Evolutionary conservation across 106 monocot species (phyloP).

Genomic region (Platanthera zijinensis): DNA sequence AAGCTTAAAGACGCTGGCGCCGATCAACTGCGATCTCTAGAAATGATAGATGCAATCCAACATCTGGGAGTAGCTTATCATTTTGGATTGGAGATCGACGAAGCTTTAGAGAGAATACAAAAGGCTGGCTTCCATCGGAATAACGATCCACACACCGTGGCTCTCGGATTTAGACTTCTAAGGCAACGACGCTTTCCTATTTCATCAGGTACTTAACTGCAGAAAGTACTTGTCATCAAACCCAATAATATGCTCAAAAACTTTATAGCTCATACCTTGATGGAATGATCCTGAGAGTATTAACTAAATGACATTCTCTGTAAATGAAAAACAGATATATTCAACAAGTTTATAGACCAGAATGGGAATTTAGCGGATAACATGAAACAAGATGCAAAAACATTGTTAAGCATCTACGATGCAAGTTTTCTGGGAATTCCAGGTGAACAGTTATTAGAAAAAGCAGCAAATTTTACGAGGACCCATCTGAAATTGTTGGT

Average conservation of each 20-base stretch:
- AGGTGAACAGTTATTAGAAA: conserved; percentile 20
- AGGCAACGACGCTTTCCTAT: conserved; percentile 10
- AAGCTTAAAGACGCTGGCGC: background rate
- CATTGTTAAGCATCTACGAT: conserved; percentile 25
- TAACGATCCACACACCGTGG: conserved; percentile 3
- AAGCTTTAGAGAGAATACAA: background rate
- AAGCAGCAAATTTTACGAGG: conserved; percentile 2
- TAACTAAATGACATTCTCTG: background rate
- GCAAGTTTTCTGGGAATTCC: conserved; percentile 18
- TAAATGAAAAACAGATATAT: conserved; percentile 3
- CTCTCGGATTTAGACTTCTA: conserved; percentile 14
- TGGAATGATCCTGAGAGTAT: too few species aligned
- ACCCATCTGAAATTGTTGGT: background rate
- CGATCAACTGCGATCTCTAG: background rate
- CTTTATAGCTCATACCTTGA: too few species aligned
- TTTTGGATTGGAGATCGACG: conserved; percentile 21
- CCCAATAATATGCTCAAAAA: too few species aligned
- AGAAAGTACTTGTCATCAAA: too few species aligned
- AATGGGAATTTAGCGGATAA: background rate
- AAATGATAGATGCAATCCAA: conserved; percentile 26
- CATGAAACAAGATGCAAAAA: background rate
- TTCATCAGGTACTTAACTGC: background rate
- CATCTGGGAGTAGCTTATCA: conserved; percentile 21
- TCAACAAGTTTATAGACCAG: conserved; percentile 3
- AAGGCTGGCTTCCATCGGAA: background rate